Evolutionary conservation across 345 rosid genomes (phyloP), one percentile per base, ranked within the genome.

Genomic region (Corchorus capsularis): DNA sequence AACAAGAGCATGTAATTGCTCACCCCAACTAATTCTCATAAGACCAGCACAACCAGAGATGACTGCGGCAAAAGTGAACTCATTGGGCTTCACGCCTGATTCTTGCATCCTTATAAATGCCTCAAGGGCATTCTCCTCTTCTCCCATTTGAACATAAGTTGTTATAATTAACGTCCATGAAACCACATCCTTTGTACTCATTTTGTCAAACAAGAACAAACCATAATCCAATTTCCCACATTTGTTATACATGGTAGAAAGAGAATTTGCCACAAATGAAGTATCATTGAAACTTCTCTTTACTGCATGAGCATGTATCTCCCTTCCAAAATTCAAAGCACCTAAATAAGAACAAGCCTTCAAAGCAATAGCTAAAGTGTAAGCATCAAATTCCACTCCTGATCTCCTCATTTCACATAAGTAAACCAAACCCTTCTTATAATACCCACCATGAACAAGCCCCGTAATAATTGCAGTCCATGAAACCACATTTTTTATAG

Each of bases 391-490:
- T 19, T 37, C 81, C 74, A 81, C 89, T 64, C 71, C 79, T 10
- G 77, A 83, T 70, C 83, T 86, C 81, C 85, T 83, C 98, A 95
- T 90, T 77, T 87, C 80, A 8, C 94, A 83, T 67, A 95, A 90
- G 82, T 86, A 88, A 52, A 65, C 72, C 71, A 95, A 80, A 10
- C 89, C 96, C 73, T 89, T 84, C 82, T 80, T 75, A 72, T 84
- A 60, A 71, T 64, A 79, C 64, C 96, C 91, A 22, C 83, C 83
- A 34, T 84, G 92, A 79, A 92, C 97, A 74, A 95, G 85, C 55
- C 93, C 94, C 0, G 93, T 89, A 57, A 93, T 95, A 63, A 89
- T 71, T 7, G 98, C 88, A 37, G 99, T 93, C 98, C 98, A 95
- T 0, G 98, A 87, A 35, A 90, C 90, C 0, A 90, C 87, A 81